Percentiles rank a stretch among this genome's conserved stretches.
Evolutionary conservation across 2,329 filamentous ascomycete genomes (phyloP).

Genomic region (Trichoderma harzianum): DNA sequence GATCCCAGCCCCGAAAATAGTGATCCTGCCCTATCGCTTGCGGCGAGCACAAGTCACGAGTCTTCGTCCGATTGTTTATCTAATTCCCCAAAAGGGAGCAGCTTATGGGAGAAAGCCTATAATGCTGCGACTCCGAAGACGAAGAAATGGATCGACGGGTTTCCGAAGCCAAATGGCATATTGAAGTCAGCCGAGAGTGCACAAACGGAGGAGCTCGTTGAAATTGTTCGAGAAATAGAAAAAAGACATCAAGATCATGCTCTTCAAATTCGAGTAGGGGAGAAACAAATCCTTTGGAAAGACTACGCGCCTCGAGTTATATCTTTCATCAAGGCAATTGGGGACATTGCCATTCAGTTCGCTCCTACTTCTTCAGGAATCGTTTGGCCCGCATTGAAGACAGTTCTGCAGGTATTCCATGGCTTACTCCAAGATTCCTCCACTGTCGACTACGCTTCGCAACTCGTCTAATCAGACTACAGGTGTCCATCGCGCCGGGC

Average conservation of each 20-base stretch:
- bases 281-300: background rate
- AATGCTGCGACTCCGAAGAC: background rate
- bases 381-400: background rate
- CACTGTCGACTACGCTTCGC: too few species aligned
- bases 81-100: background rate
- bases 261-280: background rate
- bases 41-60: background rate
- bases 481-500: background rate
- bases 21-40: background rate
- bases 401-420: background rate
- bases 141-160: background rate
- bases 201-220: background rate
- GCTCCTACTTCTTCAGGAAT: background rate
- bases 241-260: background rate
- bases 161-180: background rate
- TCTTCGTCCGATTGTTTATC: background rate
- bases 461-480: background rate
- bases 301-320: background rate
- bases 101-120: background rate
- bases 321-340: background rate
- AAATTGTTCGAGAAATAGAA: background rate
- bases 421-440: background rate
- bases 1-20: background rate
- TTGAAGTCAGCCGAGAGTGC: background rate
- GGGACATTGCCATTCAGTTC: background rate